Evolutionary conservation across 345 rosid species (phyloP), one percentile per base, ranked within the genome.

Genomic region (Populus alba): DNA sequence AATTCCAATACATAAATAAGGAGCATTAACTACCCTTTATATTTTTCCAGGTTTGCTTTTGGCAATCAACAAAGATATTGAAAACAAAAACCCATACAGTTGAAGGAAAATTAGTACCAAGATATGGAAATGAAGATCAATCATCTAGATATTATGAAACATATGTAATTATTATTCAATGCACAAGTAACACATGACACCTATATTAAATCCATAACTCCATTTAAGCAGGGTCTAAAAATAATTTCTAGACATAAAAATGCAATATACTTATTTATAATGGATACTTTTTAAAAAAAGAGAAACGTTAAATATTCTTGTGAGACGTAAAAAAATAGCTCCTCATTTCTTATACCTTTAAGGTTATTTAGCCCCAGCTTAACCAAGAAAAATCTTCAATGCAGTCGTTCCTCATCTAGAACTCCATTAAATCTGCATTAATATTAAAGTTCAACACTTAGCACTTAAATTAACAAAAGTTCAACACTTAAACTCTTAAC

Each of bases 291-390:
- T 11, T 25, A 8, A 66, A 66, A 8, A 66, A 66, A 4, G 39
- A 66, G 6, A n/a, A 77, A n/a, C n/a, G 2, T 8, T 18, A 72
- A 9, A 65, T 84, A 23, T 91, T 94, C 98, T 94, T 96, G 91
- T 94, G 97, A 84, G 92, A 94, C 74, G 99, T 97, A 78, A 94
- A 95, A 49, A 96, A 94, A 15, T 0, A 94, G 98, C 83, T 94
- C 99, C 84, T 94, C 99, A 81, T 94, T 94, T 70, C 91, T 96
- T 16, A 88, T 91, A 69, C 97, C 97, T 81, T 87, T 90, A 66
- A 96, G 98, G 85, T 96, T 96, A 78, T 94, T 97, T 0, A 92
- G 93, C 78, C 99, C 98, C 67, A 94, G 83, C 86, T 94, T 96
- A 10, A 96, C 97, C 81, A 96, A 83, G 91, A 94, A 96, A 47